phyloP scores from a whole-genome alignment of 306 rosid species.

The Inga leiocalycina region DNA sequence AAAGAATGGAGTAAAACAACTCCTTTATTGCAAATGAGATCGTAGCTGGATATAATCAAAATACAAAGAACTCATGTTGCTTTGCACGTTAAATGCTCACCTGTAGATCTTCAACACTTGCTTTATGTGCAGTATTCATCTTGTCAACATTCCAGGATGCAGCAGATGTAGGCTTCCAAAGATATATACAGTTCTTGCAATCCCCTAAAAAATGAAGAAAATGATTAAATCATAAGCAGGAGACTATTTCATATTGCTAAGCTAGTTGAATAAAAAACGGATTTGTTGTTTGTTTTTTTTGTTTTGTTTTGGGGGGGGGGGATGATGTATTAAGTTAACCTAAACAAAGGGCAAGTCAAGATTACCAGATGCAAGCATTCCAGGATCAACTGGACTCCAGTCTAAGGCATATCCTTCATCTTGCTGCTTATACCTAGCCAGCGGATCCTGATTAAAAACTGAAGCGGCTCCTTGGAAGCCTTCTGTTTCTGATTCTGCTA shows the following conservation, averaged over 20 bases:
- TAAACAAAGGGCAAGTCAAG: constrained; percentile 7
- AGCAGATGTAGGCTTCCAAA: constrained; percentile 89
- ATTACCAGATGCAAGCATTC: constrained; percentile 89
- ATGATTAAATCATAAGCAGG: background rate
- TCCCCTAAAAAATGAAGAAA: constrained; percentile 62
- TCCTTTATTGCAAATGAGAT: background rate
- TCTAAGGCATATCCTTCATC: constrained; percentile 95
- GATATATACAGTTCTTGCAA: constrained; percentile 68
- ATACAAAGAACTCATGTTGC: constrained; percentile 27
- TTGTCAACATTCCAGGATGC: constrained; percentile 73
- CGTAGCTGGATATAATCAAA: constrained; percentile 8
- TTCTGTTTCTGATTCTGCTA: constrained; percentile 75
- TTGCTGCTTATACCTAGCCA: constrained; percentile 66
- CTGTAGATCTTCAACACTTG: constrained; percentile 94
- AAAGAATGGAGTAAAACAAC: constrained; percentile 19
- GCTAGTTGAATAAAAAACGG: too few species aligned
- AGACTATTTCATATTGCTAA: background rate
- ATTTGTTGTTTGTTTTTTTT: too few species aligned
- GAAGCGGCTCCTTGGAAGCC: constrained; percentile 70
- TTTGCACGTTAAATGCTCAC: constrained; percentile 43
- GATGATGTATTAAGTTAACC: constrained; percentile 3
- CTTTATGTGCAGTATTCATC: constrained; percentile 61
- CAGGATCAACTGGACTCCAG: constrained; percentile 81
- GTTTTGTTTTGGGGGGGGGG: too few species aligned
- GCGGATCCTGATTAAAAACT: constrained; percentile 69